Percentiles rank a stretch among this genome's conserved stretches.
These are phyloP conservation scores for Solanum lignicaule DNA, from an alignment of 257 asterid genomes.

Conservation along the genomic window DNA sequence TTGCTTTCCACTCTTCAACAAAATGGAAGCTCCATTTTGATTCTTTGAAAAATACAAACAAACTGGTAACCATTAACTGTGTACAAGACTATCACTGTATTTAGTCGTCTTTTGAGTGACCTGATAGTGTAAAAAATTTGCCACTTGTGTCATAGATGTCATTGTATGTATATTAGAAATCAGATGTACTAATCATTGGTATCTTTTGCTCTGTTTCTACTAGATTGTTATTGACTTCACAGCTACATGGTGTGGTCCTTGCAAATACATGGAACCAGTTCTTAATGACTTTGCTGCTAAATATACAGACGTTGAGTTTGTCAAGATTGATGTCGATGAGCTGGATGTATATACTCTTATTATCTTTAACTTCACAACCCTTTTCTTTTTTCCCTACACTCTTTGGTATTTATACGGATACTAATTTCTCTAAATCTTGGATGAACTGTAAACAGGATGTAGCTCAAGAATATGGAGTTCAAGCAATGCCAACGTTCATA, in stretches of 20 bases:
- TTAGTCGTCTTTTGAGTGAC: background rate
- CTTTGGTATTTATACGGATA: background rate
- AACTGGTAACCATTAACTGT: slow-evolving; percentile 28
- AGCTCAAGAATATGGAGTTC: slow-evolving; percentile 15
- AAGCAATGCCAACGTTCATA: slow-evolving; percentile 27
- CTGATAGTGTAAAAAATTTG: background rate
- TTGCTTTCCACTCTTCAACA: slow-evolving; percentile 36
- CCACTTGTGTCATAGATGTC: background rate
- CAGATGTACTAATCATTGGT: background rate
- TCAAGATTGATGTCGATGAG: slow-evolving; percentile 69
- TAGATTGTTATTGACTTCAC: slow-evolving; percentile 65
- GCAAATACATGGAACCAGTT: slow-evolving; percentile 36
- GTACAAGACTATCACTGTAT: background rate
- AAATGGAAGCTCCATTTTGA: slow-evolving; percentile 51
- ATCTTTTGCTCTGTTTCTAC: background rate
- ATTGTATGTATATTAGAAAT: background rate
- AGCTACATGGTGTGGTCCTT: slow-evolving; percentile 76
- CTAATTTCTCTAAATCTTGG: background rate
- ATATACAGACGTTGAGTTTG: slow-evolving; percentile 48
- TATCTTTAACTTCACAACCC: background rate
- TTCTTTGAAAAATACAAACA: slow-evolving; percentile 41
- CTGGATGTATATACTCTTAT: slow-evolving; percentile 33
- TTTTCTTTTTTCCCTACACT: background rate
- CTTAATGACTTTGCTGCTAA: slow-evolving; percentile 42
- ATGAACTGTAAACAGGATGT: slow-evolving; percentile 9